Evolutionary conservation across 2,329 filamentous ascomycete species (phyloP).

Genomic region (Dactylella cylindrospora): DNA sequence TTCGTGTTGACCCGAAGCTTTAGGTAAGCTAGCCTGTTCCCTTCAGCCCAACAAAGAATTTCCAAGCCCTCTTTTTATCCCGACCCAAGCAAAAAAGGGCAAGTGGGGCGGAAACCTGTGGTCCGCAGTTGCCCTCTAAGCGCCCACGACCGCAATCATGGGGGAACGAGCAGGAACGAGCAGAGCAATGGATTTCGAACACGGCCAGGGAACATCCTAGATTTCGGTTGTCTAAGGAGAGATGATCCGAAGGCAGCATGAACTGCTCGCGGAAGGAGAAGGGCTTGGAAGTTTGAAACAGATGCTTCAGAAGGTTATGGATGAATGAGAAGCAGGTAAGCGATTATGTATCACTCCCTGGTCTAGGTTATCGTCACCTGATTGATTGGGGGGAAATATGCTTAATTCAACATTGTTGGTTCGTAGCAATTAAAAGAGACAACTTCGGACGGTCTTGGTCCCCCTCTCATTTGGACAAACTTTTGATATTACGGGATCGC

Average conservation of each 20-base stretch:
- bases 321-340: background rate
- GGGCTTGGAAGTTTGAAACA: slow-evolving; percentile 26
- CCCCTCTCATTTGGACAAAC: too few species aligned
- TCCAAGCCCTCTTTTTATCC: background rate
- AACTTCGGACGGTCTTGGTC: too few species aligned
- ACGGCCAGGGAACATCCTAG: slow-evolving; percentile 5
- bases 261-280: slow-evolving; percentile 26
- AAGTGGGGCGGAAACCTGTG: slow-evolving; percentile 32
- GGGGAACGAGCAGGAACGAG: too few species aligned
- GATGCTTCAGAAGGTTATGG: slow-evolving; percentile 12
- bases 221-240: slow-evolving; percentile 12
- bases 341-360: background rate
- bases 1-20: too few species aligned
- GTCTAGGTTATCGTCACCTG: background rate
- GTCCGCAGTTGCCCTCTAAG: slow-evolving; percentile 28
- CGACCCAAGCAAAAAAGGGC: slow-evolving; percentile 22
- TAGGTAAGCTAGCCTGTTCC: too few species aligned
- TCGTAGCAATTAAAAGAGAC: slow-evolving; percentile 7
- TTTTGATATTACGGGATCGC: slow-evolving; percentile 9
- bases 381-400: background rate
- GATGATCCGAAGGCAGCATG: slow-evolving; percentile 2
- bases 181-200: too few species aligned
- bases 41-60: too few species aligned
- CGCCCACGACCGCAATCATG: slow-evolving; percentile 39
- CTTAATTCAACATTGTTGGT: background rate